phyloP scores from a whole-genome alignment of 345 rosid species.

The Mangifera indica region DNA sequence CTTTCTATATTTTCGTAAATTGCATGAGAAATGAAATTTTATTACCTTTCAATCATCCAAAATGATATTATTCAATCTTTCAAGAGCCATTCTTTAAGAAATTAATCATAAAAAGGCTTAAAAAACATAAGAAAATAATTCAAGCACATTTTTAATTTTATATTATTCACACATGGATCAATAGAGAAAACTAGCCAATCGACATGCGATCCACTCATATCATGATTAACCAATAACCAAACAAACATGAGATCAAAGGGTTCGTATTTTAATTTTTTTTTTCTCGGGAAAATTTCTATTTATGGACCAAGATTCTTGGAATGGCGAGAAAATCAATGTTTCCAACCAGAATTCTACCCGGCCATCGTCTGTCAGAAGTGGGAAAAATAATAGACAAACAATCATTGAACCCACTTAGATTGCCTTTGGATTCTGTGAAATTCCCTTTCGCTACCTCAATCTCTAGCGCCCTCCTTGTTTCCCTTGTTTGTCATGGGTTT shows the following conservation, averaged over 20 bases:
- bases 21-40: too few species aligned
- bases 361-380: constrained; percentile 35
- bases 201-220: constrained; percentile 33
- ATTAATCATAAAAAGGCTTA: neutral
- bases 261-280: neutral
- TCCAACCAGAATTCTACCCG: constrained; percentile 47
- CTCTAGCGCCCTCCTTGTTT: too few species aligned
- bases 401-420: constrained; percentile 39
- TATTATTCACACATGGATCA: neutral
- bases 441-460: neutral
- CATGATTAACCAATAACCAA: constrained; percentile 21
- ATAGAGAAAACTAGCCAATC: constrained; percentile 10
- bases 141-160: constrained; percentile 3
- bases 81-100: neutral
- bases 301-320: constrained; percentile 32
- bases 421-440: constrained; percentile 33
- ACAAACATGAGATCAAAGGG: constrained; percentile 11
- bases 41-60: too few species aligned
- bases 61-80: neutral
- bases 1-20: too few species aligned
- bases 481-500: too few species aligned
- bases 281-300: neutral
- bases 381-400: constrained; percentile 35
- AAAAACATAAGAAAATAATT: neutral
- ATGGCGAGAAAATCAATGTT: constrained; percentile 44